These are phyloP conservation scores for Penicillium coffeae DNA, from an alignment of 495 filamentous ascomycete genomes.

Conservation along the genomic window DNA sequence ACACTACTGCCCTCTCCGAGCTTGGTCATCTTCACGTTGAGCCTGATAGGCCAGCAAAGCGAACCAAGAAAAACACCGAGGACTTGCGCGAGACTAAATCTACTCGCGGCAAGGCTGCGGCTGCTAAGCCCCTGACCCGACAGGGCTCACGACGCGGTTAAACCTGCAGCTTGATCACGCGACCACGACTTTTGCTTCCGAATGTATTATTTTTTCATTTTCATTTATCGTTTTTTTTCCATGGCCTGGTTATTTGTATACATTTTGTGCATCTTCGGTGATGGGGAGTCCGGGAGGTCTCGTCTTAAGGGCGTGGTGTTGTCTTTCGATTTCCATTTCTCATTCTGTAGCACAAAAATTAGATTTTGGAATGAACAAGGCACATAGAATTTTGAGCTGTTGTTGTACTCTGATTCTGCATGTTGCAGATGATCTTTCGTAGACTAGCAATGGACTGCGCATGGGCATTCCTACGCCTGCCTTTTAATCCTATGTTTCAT, in stretches of 20 bases:
- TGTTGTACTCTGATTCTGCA: neutral
- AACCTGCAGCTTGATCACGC: conserved; percentile 3
- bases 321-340: neutral
- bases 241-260: conserved; percentile 11
- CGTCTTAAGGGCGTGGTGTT: neutral
- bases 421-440: too few relatives aligned
- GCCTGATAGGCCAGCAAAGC: conserved; percentile 61
- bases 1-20: conserved; percentile 70
- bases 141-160: conserved; percentile 39
- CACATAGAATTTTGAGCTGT: neutral
- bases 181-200: conserved; percentile 6
- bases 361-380: conserved; percentile 2
- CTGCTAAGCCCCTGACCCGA: conserved; percentile 34
- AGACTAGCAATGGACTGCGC: too few relatives aligned
- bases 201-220: conserved; percentile 3
- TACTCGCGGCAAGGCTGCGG: conserved; percentile 35
- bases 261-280: conserved; percentile 22
- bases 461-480: too few relatives aligned
- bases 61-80: conserved; percentile 50
- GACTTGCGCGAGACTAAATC: conserved; percentile 42
- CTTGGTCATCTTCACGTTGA: conserved; percentile 80
- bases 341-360: neutral
- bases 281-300: conserved; percentile 9
- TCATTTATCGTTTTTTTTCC: conserved; percentile 5
- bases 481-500: too few relatives aligned